Base-by-base conservation (phyloP, 2,329 filamentous ascomycete species). In the Thielaviopsis ethacetica region DNA sequence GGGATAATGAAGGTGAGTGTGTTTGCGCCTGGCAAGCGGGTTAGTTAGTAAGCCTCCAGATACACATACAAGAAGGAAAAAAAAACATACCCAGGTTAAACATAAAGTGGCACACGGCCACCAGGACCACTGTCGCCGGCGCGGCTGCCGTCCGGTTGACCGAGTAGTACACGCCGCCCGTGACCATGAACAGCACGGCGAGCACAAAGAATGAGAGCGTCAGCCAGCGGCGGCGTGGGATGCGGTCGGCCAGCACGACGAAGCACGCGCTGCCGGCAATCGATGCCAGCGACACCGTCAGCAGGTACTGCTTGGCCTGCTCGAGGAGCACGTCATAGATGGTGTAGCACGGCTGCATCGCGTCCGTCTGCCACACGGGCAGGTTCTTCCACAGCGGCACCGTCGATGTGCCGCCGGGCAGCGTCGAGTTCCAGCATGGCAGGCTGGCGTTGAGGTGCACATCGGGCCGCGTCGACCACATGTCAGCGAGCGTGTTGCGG, bases 1-100 rank as follows among this genome's bases (percentile, higher is more conserved):
- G 82, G 80, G 17, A 84, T 76, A 58, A 84, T 78, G 64, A 84
- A 83, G 0, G 80, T 84, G 12, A 83, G 74, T 0, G 78, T 80
- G 64, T 83, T 83, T 50, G 80, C 79, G 12, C 80, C 76, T 76
- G 55, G 3, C 7, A 10, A 21, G 13, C 19, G 10, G 13, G 56
- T 65, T 44, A 65, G 56, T 65, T 44, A 65, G 64, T 57, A 19
- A 24, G 17, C 22, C n/a, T 15, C 5, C n/a, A 19, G 9, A 44
- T 21, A 19, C 6, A 17, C 6, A 13, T 21, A 5, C 13, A 30
- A 5, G n/a, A 24, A 49, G 26, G 10, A 21, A 49, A 34, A 26
- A 44, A 51, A 24, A 38, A 60, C 70, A 56, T 63, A 76, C 75
- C 77, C 66, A 80, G 76, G 63, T 80, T 80, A 63, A 80, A 80